Percentiles rank a stretch among this genome's conserved stretches.
These are phyloP conservation scores for Cyberlindnera nakhonratchasimensis DNA, from an alignment of 805 yeast genomes.

Conservation along the genomic window DNA sequence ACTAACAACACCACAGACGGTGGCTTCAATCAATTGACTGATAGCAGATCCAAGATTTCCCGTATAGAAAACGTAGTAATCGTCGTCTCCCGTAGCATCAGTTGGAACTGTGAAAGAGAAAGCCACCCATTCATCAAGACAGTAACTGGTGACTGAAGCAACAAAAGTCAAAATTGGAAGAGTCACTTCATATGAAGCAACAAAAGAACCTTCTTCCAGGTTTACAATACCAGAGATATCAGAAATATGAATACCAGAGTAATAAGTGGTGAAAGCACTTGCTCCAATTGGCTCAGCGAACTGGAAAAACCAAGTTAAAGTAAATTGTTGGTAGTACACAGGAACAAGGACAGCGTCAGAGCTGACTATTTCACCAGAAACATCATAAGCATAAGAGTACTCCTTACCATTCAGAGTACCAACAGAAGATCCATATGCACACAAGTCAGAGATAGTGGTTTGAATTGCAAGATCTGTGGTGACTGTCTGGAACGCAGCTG, in stretches of 20 bases:
- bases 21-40: neutral
- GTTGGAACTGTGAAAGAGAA: conserved; percentile 7
- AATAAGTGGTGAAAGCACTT: conserved; percentile 8
- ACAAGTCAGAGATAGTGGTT: conserved; percentile 1
- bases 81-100: conserved; percentile 4
- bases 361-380: conserved; percentile 6
- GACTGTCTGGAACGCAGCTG: neutral
- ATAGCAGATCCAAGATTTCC: conserved; percentile 17
- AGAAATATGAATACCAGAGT: conserved; percentile 7
- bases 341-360: neutral
- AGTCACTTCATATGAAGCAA: conserved; percentile 10
- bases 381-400: conserved; percentile 7
- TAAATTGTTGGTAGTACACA: conserved; percentile 2
- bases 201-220: conserved; percentile 17
- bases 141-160: conserved; percentile 2
- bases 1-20: conserved; percentile 9
- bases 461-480: neutral
- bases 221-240: conserved; percentile 15
- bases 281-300: conserved; percentile 14
- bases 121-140: conserved; percentile 9
- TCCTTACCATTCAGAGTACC: conserved; percentile 8
- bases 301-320: conserved; percentile 20
- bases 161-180: conserved; percentile 3
- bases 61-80: conserved; percentile 19
- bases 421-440: conserved; percentile 5